phyloP scores from a whole-genome alignment of 2,329 filamentous ascomycete species.

The Camillea tinctor region DNA sequence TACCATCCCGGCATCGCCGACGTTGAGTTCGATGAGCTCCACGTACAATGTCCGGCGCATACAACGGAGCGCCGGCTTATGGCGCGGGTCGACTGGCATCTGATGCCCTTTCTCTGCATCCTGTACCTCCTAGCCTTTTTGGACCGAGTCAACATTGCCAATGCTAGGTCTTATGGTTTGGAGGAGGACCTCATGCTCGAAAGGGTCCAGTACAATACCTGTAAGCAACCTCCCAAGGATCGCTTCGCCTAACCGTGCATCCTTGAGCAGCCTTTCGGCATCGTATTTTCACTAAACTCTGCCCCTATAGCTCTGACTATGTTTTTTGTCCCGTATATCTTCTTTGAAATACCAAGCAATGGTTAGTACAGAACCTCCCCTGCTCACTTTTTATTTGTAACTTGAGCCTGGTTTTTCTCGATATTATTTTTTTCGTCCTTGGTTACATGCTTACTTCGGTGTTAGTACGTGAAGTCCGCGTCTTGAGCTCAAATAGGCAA shows the following conservation, averaged over 20 bases:
- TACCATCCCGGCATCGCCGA: constrained; percentile 29
- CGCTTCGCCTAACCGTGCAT: not conserved
- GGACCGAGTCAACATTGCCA: constrained; percentile 76
- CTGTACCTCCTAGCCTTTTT: constrained; percentile 43
- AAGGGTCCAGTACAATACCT: constrained; percentile 67
- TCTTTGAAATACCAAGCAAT: constrained; percentile 72
- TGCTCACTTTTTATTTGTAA: not conserved
- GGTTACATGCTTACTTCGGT: not conserved
- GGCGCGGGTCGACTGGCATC: constrained; percentile 66
- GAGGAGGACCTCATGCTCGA: constrained; percentile 60
- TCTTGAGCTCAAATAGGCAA: not conserved
- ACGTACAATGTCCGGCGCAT: constrained; percentile 46
- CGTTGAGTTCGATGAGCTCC: constrained; percentile 31
- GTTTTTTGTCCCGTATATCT: constrained; percentile 77
- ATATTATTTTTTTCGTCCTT: not conserved
- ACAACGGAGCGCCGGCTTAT: constrained; percentile 65
- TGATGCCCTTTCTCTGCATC: constrained; percentile 71
- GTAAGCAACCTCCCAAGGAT: constrained; percentile 14
- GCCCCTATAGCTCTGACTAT: constrained; percentile 58
- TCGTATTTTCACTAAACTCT: constrained; percentile 17
- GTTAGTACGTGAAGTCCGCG: not conserved
- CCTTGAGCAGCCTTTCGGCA: not conserved
- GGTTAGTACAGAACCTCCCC: not conserved
- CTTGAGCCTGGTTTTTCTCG: too few species aligned
- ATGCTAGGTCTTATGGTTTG: constrained; percentile 68